Conservation (phyloP, 208 protist genomes). For the Trypanosoma mega region DNA sequence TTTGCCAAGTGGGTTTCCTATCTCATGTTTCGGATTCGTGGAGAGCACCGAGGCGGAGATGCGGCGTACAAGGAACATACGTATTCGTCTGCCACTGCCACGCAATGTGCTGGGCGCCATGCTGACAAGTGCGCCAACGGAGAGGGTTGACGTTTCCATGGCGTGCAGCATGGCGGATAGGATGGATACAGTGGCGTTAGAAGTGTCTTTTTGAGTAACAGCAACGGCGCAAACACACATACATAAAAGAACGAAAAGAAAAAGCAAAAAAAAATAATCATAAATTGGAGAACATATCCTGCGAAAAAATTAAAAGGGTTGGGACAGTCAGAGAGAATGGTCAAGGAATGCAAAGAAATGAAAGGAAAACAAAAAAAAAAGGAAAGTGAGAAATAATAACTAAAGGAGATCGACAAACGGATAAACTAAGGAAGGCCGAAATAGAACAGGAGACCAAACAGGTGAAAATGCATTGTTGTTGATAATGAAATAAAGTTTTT, state of each 20-base stretch:
- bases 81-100: slow-evolving; percentile 51
- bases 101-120: slow-evolving; percentile 35
- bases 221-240: neutral
- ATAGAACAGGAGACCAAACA: too few species aligned
- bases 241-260: neutral
- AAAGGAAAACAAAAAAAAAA: too few species aligned
- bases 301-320: too few species aligned
- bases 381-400: neutral
- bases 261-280: slow-evolving; percentile 15
- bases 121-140: slow-evolving; percentile 3
- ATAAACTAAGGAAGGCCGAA: too few species aligned
- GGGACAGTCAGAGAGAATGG: too few species aligned
- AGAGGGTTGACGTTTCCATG: slow-evolving; percentile 40
- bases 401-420: too few species aligned
- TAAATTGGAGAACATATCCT: slow-evolving; percentile 5
- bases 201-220: slow-evolving; percentile 17
- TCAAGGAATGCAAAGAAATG: too few species aligned
- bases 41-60: slow-evolving; percentile 73
- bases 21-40: slow-evolving; percentile 76
- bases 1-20: slow-evolving; percentile 49
- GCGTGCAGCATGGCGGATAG: slow-evolving; percentile 50
- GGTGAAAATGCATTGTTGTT: too few species aligned
- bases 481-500: too few species aligned
- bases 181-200: slow-evolving; percentile 40
- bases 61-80: slow-evolving; percentile 32